A percentile compares a stretch with the other conserved stretches of the same genome.
These are phyloP conservation scores for Reutealis trisperma DNA, from an alignment of 345 rosid species.

Conservation along the genomic window DNA sequence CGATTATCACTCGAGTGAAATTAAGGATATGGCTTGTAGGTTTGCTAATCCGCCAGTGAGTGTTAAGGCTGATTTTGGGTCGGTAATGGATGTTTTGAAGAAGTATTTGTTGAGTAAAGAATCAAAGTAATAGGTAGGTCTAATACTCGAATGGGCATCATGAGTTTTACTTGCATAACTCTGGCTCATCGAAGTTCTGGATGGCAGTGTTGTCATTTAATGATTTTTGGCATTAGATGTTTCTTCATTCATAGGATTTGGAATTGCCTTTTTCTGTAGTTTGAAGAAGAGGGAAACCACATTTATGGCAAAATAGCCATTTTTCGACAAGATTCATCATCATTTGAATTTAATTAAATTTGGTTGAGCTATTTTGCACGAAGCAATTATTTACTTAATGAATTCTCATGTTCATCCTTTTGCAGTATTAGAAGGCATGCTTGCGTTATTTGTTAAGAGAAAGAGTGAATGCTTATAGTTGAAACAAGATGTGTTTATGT, in stretches of 20 bases:
- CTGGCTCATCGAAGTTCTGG: neutral
- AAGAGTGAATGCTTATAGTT: neutral
- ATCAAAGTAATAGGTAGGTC: constrained; percentile 1
- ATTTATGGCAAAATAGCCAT: neutral
- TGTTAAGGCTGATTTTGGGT: constrained; percentile 34
- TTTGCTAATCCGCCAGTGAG: constrained; percentile 34
- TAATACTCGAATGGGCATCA: neutral
- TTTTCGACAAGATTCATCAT: neutral
- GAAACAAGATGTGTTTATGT: neutral
- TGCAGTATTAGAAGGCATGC: neutral
- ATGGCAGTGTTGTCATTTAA: neutral
- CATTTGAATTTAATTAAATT: neutral
- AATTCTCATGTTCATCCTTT: neutral
- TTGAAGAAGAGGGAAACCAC: constrained; percentile 3
- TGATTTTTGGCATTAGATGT: neutral
- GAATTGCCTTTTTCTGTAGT: neutral
- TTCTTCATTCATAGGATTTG: neutral
- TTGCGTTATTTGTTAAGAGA: neutral
- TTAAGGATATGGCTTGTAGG: constrained; percentile 35
- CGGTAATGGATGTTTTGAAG: constrained; percentile 35
- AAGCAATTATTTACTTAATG: neutral
- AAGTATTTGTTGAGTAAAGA: constrained; percentile 24
- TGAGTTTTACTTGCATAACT: neutral
- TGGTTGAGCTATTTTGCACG: neutral
- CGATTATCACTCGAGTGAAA: constrained; percentile 30